Percentiles rank a stretch among this genome's conserved stretches.
phyloP scores from a whole-genome alignment of 2,329 filamentous ascomycete genomes.

The Westerdykella ornata region DNA sequence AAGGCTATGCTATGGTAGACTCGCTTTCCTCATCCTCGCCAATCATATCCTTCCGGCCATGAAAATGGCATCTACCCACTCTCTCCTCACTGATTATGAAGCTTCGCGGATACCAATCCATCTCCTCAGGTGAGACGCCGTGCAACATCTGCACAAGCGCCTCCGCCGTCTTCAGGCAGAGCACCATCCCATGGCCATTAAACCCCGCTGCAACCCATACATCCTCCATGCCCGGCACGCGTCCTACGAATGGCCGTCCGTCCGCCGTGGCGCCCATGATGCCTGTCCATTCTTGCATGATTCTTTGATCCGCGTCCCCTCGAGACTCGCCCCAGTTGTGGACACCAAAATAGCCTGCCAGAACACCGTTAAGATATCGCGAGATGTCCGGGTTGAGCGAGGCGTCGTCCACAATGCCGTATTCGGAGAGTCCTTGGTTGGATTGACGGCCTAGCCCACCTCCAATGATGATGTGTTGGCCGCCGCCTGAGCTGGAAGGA shows the following conservation, averaged over 20 bases:
- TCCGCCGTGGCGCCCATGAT: conserved; percentile 50
- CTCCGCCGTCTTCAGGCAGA: conserved; percentile 54
- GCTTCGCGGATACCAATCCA: conserved; percentile 50
- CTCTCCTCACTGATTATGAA: conserved; percentile 47
- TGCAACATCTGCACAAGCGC: conserved; percentile 52
- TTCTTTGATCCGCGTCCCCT: conserved; percentile 13
- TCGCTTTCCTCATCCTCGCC: too few relatives aligned
- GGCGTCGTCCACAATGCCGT: conserved; percentile 53
- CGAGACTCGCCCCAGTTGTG: conserved; percentile 33
- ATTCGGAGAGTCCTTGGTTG: conserved; percentile 44
- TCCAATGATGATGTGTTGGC: conserved; percentile 55
- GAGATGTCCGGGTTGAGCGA: conserved; percentile 47
- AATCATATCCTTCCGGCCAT: conserved; percentile 22
- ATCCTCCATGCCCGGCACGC: conserved; percentile 39
- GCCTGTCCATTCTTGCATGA: conserved; percentile 42
- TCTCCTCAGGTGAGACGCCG: conserved; percentile 24
- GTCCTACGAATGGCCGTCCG: conserved; percentile 44
- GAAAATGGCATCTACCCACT: conserved; percentile 24
- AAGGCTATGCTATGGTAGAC: too few relatives aligned
- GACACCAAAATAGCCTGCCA: conserved; percentile 47
- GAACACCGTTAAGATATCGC: conserved; percentile 41
- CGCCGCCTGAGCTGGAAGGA: conserved; percentile 8
- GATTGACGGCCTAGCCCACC: conserved; percentile 47
- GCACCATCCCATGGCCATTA: conserved; percentile 60
- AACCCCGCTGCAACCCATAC: conserved; percentile 56